Base-by-base conservation (phyloP, 441 rosid genomes). In the Populus hybrid region DNA sequence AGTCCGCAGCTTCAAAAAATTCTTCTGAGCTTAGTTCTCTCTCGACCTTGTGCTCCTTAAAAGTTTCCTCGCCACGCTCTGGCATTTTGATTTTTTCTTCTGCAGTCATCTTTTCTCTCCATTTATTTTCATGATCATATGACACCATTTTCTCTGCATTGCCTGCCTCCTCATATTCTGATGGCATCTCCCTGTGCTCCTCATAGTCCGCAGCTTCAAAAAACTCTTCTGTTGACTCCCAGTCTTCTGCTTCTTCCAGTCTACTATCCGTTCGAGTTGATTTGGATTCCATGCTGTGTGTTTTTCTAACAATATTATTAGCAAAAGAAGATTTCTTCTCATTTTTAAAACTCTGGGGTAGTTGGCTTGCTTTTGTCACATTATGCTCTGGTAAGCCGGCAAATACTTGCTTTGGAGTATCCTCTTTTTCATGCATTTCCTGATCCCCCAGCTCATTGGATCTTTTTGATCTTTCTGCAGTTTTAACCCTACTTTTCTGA, bases 401-500 rank as follows among this genome's bases (percentile, higher is more conserved):
- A 65, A 72, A 66, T 65, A 59, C 69, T 50, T 84, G 85, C 76
- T 26, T 29, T 68, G 79, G 42, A 74, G 31, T 72, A 76, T 74
- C 76, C 40, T 73, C 78, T 12, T 78, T 82, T 73, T 53, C 79
- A 70, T 59, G 31, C 35, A 67, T 74, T 80, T 73, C 85, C 68
- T n/a, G 59, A 18, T 77, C 77, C 50, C 72, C 80, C 61, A 68
- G 72, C 53, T 83, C 86, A 40, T 71, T 35, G 53, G 78, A 75
- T 76, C 76, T 68, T 73, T 83, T 85, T 64, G 76, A 79, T 78
- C 73, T 79, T 72, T 79, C 81, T 26, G 78, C 63, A 83, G 45
- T 74, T 75, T 81, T 77, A 69, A 53, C 73, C 64, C 70, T 83
- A 77, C 72, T 86, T 64, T 78, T 86, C 84, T 79, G 75, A 12